phyloP scores from a whole-genome alignment of 2,329 filamentous ascomycete species.

The Botrytis squamosa region DNA sequence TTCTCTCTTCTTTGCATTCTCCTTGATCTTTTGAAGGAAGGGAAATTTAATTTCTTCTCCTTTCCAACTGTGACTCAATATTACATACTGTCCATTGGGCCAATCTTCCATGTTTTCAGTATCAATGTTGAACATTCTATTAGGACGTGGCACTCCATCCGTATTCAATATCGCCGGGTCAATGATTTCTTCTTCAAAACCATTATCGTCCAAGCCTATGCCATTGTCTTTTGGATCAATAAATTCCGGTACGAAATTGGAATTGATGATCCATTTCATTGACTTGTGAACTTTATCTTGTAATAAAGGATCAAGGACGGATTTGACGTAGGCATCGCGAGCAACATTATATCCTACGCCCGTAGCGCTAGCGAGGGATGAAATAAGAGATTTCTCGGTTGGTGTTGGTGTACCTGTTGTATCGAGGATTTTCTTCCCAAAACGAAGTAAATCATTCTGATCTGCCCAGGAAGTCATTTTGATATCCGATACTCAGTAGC shows the following conservation, averaged over 20 bases:
- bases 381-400: conserved; percentile 25
- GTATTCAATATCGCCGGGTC: conserved; percentile 11
- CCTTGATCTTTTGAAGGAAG: conserved; percentile 32
- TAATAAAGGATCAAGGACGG: conserved; percentile 22
- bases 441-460: conserved; percentile 22
- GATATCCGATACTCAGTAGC: not conserved
- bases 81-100: conserved; percentile 40
- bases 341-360: conserved; percentile 24
- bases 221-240: not conserved
- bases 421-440: conserved; percentile 22
- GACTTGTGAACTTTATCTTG: conserved; percentile 25
- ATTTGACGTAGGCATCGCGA: conserved; percentile 24
- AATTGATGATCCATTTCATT: conserved; percentile 24
- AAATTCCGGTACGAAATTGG: conserved; percentile 22
- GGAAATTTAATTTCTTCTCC: conserved; percentile 37
- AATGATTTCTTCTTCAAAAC: conserved; percentile 17
- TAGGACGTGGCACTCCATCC: conserved; percentile 29
- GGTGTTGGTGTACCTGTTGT: conserved; percentile 20
- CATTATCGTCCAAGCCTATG: not conserved
- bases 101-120: conserved; percentile 38
- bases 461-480: conserved; percentile 20
- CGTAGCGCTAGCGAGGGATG: conserved; percentile 20
- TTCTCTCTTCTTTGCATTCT: conserved; percentile 22
- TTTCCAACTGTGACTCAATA: conserved; percentile 42
- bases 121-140: conserved; percentile 41